Base-by-base conservation (phyloP, 257 asterid species). In the Salvia hispanica region DNA sequence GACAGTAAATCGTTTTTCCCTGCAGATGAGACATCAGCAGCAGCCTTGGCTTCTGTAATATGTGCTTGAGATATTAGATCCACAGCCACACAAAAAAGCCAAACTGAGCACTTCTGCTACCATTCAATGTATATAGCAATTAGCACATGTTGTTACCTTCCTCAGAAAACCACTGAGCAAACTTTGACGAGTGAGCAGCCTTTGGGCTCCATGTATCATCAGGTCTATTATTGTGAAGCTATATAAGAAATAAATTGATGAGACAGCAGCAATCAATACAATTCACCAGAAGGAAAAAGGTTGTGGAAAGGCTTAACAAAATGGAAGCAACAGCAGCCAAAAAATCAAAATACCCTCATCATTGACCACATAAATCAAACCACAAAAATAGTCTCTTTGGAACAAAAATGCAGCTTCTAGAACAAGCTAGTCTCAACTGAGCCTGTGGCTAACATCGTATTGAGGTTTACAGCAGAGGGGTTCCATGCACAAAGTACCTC, bases 121-220 rank as follows among this genome's bases (percentile, higher is more conserved):
- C 52, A 66, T 12, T 55, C 14, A 34, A 31, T 46, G 61, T 18
- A 25, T 25, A 25, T 25, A 25, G 31, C 31, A 25, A 25, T 57
- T 44, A 71, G 50, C 52, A 65, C 33, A 53, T 18, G 21, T 18
- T 69, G 59, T 33, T 44, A 92, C 98, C 98, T 80, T 89, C 98
- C 80, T 80, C 91, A 15, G 61, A 81, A 79, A 92, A 92, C 98
- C 95, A 92, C 53, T 72, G 90, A 67, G 95, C 87, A 80, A 92
- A 82, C 81, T 89, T 92, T 2, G 98, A 89, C 3, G 95, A 80
- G 47, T 77, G 85, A 36, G 51, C 80, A 70, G 86, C 21, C 39
- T 58, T 74, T 59, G 84, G 78, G 77, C 70, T 76, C 88, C 83
- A 69, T 64, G 77, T 62, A 39, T 81, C 92, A 59, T 77, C 90